These are phyloP conservation scores for Thielaviopsis cerberus DNA, from an alignment of 2,329 filamentous ascomycete species.

Conservation along the genomic window DNA sequence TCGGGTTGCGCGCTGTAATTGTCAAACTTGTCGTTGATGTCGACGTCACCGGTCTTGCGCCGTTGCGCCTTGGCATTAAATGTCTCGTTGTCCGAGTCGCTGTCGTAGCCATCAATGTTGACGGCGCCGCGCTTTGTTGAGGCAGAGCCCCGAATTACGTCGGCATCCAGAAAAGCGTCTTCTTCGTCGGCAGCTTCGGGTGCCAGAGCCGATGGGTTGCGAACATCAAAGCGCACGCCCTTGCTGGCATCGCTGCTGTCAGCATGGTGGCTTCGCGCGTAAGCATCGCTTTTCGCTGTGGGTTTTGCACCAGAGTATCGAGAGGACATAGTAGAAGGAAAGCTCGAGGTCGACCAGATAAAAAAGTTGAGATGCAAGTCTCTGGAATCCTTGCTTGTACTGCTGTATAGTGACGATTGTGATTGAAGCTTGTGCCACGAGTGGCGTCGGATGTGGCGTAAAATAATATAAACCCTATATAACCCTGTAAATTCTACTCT, in stretches of 20 bases:
- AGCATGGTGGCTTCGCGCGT: constrained; percentile 53
- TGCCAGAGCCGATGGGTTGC: constrained; percentile 82
- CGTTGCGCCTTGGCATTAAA: constrained; percentile 58
- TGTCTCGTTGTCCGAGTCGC: constrained; percentile 79
- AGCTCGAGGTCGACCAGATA: not conserved
- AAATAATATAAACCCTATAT: not conserved
- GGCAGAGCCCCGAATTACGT: constrained; percentile 68
- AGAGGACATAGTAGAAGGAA: constrained; percentile 30
- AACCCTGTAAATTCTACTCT: not conserved
- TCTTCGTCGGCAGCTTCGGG: constrained; percentile 48
- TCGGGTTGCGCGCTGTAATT: constrained; percentile 29
- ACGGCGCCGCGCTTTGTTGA: constrained; percentile 81
- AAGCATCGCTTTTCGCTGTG: constrained; percentile 68
- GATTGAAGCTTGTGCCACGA: not conserved
- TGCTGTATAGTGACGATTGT: not conserved
- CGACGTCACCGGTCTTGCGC: constrained; percentile 22
- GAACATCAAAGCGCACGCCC: constrained; percentile 69
- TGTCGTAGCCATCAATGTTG: constrained; percentile 92
- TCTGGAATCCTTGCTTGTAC: not conserved
- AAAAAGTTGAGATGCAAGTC: not conserved
- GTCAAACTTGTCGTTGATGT: constrained; percentile 25
- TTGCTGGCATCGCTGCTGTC: constrained; percentile 29
- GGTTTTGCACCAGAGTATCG: constrained; percentile 51
- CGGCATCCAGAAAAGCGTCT: constrained; percentile 63
- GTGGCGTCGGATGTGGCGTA: not conserved